Base-by-base conservation (phyloP, 108 stramenopile species). In the Poteriospumella lacustris region DNA sequence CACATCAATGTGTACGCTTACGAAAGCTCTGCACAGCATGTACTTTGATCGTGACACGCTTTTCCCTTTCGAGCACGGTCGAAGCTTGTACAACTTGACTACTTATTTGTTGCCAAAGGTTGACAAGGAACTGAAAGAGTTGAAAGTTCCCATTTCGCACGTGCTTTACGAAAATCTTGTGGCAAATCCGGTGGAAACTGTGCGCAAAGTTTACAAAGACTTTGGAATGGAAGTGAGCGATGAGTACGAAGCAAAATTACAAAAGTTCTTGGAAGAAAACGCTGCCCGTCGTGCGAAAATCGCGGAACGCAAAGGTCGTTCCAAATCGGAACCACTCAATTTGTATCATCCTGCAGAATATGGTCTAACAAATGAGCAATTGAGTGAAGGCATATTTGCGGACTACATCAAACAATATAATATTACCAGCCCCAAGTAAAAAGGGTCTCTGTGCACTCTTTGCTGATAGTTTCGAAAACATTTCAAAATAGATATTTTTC, bases 91-190 rank as follows among this genome's bases (percentile, higher is more conserved):
- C 40, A 41, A 41, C 19, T 33, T 67, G 19, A 15, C 15, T 67
- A 15, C 36, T 38, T 9, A 67, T 33, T 15, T 67, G 19, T 9
- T 67, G 15, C 12, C 31, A 1, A 34, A 58, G 26, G 33, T 43
- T 5, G 41, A 0, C 28, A 56, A 76, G 44, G 76, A 1, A 0
- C 1, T 19, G 28, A 42, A n/a, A 36, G 40, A 44, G 9, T 44
- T 43, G 26, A 5, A 58, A n/a, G 33, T 36, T 41, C 9, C 19
- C 2, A 29, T 36, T 64, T 43, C 43, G 2, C 44, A 73, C 29
- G 79, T 80, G 68, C 39, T 80, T 36, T 80, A 75, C 59, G 68
- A 68, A 9, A 68, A 80, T 47, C 70, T 80, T 5, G 58, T 80
- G 39, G 68, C 28, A 3, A 33, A 80, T n/a, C 79, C 79, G 44